Conservation (phyloP, 2,329 filamentous ascomycete genomes). For the Fusarium abutilonis region DNA sequence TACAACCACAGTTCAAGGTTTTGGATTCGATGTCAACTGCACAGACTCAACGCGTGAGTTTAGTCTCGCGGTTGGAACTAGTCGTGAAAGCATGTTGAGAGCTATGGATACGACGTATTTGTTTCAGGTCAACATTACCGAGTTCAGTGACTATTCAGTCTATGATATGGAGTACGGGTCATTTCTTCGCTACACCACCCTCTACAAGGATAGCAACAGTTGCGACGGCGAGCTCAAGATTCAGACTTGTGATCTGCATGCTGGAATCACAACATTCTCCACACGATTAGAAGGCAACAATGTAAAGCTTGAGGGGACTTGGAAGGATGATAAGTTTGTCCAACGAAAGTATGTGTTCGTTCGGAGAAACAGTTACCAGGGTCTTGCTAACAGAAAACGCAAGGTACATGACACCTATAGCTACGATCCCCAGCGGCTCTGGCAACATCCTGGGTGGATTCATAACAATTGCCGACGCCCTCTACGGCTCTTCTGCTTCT, state of each 20-base stretch:
- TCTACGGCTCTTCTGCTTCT: slow-evolving; percentile 19
- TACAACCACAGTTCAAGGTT: slow-evolving; percentile 19
- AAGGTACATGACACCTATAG: slow-evolving; percentile 35
- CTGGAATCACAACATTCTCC: slow-evolving; percentile 26
- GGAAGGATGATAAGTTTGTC: slow-evolving; percentile 37
- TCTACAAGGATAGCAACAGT: slow-evolving; percentile 24
- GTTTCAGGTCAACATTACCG: slow-evolving; percentile 34
- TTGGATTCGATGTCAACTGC: slow-evolving; percentile 37
- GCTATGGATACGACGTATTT: slow-evolving; percentile 24
- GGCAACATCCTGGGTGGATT: slow-evolving; percentile 37
- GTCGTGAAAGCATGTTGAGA: background rate
- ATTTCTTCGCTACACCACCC: slow-evolving; percentile 29
- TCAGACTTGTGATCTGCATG: slow-evolving; percentile 37
- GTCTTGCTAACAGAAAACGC: background rate
- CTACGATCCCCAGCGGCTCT: background rate
- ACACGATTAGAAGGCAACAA: slow-evolving; percentile 9
- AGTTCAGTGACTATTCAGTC: slow-evolving; percentile 12
- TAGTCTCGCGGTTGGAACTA: slow-evolving; percentile 8
- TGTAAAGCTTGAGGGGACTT: slow-evolving; percentile 20
- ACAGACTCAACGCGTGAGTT: slow-evolving; percentile 20
- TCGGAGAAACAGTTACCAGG: fast-evolving
- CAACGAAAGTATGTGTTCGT: slow-evolving; percentile 20
- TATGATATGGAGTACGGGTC: slow-evolving; percentile 13
- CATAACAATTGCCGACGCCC: slow-evolving; percentile 15
- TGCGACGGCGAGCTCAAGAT: slow-evolving; percentile 28